Percentiles rank a stretch among this genome's conserved stretches.
phyloP scores from a whole-genome alignment of 768 basidiomycete species.

The Boletus patriciae region DNA sequence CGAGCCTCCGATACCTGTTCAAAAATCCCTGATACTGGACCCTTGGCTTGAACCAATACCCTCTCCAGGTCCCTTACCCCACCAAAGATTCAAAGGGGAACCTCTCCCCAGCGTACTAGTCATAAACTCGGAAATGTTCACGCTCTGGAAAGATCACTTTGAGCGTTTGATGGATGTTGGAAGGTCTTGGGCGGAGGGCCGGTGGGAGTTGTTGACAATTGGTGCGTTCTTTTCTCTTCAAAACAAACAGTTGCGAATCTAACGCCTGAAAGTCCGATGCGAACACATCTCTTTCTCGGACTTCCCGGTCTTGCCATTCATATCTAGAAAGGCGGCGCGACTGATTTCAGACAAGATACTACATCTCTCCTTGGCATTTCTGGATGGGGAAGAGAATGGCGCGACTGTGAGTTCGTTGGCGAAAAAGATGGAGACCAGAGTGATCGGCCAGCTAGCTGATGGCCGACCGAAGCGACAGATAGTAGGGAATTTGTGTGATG shows the following conservation, averaged over 20 bases:
- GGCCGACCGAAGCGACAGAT: constrained; percentile 27
- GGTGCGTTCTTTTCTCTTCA: constrained; percentile 33
- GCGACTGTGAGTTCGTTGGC: neutral
- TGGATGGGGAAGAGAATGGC: constrained; percentile 15
- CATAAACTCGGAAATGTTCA: constrained; percentile 76
- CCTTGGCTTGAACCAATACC: constrained; percentile 84
- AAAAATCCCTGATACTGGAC: constrained; percentile 65
- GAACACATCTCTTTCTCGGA: constrained; percentile 33
- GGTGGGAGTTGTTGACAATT: constrained; percentile 47
- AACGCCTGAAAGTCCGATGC: constrained; percentile 19
- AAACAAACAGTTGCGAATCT: neutral
- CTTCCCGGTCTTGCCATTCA: constrained; percentile 24
- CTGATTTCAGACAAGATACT: constrained; percentile 23
- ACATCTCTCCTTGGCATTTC: constrained; percentile 22
- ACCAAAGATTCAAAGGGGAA: constrained; percentile 6
- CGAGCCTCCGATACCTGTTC: constrained; percentile 50
- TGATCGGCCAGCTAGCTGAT: constrained; percentile 22
- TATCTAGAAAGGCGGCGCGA: constrained; percentile 20
- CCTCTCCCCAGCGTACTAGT: constrained; percentile 50
- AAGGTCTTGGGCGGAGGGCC: constrained; percentile 52
- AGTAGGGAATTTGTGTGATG: constrained; percentile 20
- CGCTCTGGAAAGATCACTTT: constrained; percentile 79
- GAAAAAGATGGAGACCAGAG: constrained; percentile 25
- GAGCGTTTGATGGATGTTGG: constrained; percentile 53
- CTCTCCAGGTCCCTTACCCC: constrained; percentile 47